Base-by-base conservation (phyloP, 1,284 basidiomycete genomes). In the Fomitopsis palustris region DNA sequence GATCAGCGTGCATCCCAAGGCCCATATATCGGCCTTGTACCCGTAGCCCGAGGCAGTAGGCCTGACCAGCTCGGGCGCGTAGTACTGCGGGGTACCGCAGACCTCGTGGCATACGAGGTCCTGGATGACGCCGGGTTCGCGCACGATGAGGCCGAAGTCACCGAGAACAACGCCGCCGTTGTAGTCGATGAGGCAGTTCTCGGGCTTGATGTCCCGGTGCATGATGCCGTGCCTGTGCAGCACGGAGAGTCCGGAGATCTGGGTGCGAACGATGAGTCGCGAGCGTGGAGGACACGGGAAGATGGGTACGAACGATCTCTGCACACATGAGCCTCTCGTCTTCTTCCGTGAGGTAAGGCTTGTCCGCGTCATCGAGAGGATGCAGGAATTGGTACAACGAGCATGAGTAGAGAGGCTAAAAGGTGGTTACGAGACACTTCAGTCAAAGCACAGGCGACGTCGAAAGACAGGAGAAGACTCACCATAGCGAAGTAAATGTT, bases 171-270 rank as follows among this genome's bases (percentile, higher is more conserved):
- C 79, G 69, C 84, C 83, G 8, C 84, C 84, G 1, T 81, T 81
- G 19, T 79, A 79, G 64, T 84, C 82, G 57, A 87, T 77, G 57
- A 86, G 74, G 62, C 86, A 84, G 72, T 87, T 87, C 61, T 84
- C 82, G 3, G 84, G 83, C 69, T 86, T 87, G 59, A 87, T 74
- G 66, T 87, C 85, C 2, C 61, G 58, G 56, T 69, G 68, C 17
- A 68, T 58, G 45, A 67, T 62, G 8, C 58, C 55, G 1, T 49
- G 78, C 2, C 31, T 31, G 14, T 62, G 61, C 1, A 55, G 6
- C 54, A 43, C 2, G 49, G 21, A 5, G 67, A 47, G 25, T 1
- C 8, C 14, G 12, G 35, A 37, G 3, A 37, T 37, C 35, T 37
- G 4, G 35, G 8, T 37, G 35, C 10, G 12, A 37, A 37, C 35